phyloP scores from a whole-genome alignment of 2,329 filamentous ascomycete species.

The Trichoderma afroharzianum region DNA sequence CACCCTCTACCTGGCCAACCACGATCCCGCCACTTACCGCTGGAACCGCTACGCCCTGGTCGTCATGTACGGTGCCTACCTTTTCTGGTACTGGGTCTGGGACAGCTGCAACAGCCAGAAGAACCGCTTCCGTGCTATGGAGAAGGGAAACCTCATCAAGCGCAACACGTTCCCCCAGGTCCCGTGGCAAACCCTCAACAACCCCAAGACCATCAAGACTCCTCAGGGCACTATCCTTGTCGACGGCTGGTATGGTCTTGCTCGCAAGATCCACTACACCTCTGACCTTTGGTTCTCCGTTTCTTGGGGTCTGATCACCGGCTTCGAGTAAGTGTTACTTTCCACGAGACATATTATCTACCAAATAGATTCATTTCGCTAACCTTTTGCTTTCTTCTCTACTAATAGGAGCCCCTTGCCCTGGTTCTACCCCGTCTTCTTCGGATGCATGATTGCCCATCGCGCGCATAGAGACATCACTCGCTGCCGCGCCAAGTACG shows the following conservation, averaged over 20 bases:
- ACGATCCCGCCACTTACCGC: constrained; percentile 70
- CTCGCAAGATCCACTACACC: constrained; percentile 59
- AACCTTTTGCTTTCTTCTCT: neutral
- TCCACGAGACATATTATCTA: neutral
- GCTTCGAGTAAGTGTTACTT: constrained; percentile 37
- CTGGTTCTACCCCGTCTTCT: constrained; percentile 89
- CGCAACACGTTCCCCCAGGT: constrained; percentile 85
- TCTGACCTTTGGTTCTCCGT: constrained; percentile 48
- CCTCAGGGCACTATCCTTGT: constrained; percentile 71
- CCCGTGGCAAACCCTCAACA: constrained; percentile 79
- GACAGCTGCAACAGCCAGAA: constrained; percentile 91
- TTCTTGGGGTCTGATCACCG: constrained; percentile 50
- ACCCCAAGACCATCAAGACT: constrained; percentile 74
- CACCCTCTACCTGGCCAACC: constrained; percentile 84
- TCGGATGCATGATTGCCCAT: constrained; percentile 76
- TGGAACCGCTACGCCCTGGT: constrained; percentile 69
- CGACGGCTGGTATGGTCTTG: constrained; percentile 79
- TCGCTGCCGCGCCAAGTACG: constrained; percentile 75
- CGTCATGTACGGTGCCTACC: constrained; percentile 65
- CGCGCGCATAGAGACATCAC: constrained; percentile 73
- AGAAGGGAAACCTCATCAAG: constrained; percentile 65
- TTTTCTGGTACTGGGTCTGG: constrained; percentile 88
- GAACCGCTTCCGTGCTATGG: constrained; percentile 81
- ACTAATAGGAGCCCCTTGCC: constrained; percentile 65
- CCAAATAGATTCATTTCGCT: constrained; percentile 11